phyloP scores from a whole-genome alignment of 371 early-diverging fungal species.

The Blakeslea trispora region DNA sequence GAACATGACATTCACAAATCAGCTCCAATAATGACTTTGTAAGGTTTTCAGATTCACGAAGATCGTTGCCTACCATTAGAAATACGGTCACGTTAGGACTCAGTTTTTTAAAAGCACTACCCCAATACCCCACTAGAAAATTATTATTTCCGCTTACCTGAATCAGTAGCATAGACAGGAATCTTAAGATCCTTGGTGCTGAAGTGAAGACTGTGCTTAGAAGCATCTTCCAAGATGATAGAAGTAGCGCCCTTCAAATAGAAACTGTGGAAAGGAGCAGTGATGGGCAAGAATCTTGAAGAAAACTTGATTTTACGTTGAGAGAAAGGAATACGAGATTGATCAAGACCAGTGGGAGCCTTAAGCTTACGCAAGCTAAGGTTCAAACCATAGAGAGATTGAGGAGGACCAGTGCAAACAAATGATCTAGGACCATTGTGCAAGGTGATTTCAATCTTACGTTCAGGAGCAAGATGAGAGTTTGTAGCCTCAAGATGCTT shows the following conservation, averaged over 20 bases:
- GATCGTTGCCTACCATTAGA: constrained; percentile 59
- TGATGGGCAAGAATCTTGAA: constrained; percentile 85
- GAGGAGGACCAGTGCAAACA: constrained; percentile 87
- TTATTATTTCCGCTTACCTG: constrained; percentile 45
- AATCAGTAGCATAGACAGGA: constrained; percentile 79
- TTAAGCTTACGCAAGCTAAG: constrained; percentile 85
- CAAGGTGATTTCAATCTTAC: constrained; percentile 81
- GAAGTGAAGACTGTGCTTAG: constrained; percentile 58
- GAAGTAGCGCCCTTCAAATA: constrained; percentile 72
- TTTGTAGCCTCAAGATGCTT: constrained; percentile 86
- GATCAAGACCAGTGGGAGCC: constrained; percentile 80
- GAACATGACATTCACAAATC: constrained; percentile 80
- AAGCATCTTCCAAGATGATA: constrained; percentile 67
- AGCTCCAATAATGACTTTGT: constrained; percentile 77
- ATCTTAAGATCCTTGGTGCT: constrained; percentile 61
- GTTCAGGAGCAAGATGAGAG: constrained; percentile 78
- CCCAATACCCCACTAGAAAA: constrained; percentile 47
- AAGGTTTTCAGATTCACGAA: constrained; percentile 56
- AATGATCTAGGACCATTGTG: constrained; percentile 87
- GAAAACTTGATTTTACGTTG: constrained; percentile 88
- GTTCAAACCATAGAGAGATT: constrained; percentile 89
- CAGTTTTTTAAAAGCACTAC: constrained; percentile 16
- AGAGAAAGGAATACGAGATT: constrained; percentile 82
- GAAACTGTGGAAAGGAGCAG: constrained; percentile 86
- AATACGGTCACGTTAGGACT: constrained; percentile 9